phyloP scores from a whole-genome alignment of 331 rosid species.

The Telfairia occidentalis region DNA sequence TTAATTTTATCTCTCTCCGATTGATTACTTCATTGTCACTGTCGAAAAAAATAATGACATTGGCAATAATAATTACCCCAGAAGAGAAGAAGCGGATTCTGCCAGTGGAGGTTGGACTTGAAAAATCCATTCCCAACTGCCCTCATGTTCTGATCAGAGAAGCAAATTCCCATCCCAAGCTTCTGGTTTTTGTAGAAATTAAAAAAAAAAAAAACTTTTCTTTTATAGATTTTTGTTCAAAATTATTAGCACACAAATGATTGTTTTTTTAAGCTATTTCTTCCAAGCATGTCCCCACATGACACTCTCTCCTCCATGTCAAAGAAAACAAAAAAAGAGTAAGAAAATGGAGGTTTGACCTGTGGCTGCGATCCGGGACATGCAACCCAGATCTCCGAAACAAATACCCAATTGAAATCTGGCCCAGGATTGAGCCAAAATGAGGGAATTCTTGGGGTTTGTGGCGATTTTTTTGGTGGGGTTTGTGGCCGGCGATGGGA shows the following conservation, averaged over 20 bases:
- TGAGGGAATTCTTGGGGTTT: constrained; percentile 36
- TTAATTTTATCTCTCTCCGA: too few species aligned
- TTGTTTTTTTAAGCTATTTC: neutral
- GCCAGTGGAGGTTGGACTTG: neutral
- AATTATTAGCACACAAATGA: neutral
- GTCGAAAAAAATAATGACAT: neutral
- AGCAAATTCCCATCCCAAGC: neutral
- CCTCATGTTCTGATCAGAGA: neutral
- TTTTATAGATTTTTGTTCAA: neutral
- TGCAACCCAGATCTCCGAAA: constrained; percentile 35
- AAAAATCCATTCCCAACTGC: neutral
- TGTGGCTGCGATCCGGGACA: constrained; percentile 18
- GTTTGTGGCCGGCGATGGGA: constrained; percentile 19
- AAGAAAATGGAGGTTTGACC: neutral
- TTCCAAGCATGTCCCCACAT: neutral
- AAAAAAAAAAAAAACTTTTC: neutral
- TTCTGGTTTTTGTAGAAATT: neutral
- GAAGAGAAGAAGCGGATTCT: neutral
- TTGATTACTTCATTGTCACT: neutral
- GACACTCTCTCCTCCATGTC: neutral
- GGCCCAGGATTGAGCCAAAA: constrained; percentile 30
- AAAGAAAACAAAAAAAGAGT: neutral
- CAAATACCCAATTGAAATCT: constrained; percentile 35
- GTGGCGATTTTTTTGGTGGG: constrained; percentile 19
- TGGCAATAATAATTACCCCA: neutral